Evolutionary conservation across 1,139 yeast genomes (phyloP), one percentile per base, ranked within the genome.

Genomic region (Pichia sp.): DNA sequence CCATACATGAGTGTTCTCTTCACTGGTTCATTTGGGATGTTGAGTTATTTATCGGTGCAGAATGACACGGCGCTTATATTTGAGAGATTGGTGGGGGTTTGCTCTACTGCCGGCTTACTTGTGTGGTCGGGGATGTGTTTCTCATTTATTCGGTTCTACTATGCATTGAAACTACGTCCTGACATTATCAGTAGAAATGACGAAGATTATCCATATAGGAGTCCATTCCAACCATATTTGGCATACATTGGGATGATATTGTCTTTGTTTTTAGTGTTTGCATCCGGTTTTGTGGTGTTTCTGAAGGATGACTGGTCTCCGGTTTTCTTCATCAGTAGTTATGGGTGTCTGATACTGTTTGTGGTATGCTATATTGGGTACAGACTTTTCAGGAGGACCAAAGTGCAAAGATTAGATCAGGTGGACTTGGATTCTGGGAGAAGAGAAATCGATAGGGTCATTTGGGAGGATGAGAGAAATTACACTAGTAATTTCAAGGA

Each of bases 51-150:
- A 14, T 70, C 84, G 27, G 73, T 78, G 6, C 67, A 73, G 23
- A 67, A 72, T 44, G 59, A 68, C 29, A 78, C 86, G 0, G 72
- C 82, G 9, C 60, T 64, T n/a, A 82, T 80, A 3, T 82, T 83
- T 47, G 79, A 74, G 46, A 70, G 77, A 51, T 62, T 83, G 40
- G 70, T 81, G 9, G 69, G 74, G 47, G 64, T 82, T 26, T 75
- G 80, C 40, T 75, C 87, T 0, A 72, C 86, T 2, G 71, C 88
- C 0, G 85, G 86, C 1, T 69, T 83, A 37, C 57, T 84, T 23
- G 83, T 80, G 34, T 85, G 94, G 94, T 73, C 78, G 39, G 84
- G 88, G 5, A 80, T 85, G 82, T 77, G 86, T 47, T 56, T 83
- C 14, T 71, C 91, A 2, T 85, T 70, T 51, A 59, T 83, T 22